Conservation (phyloP, 192 early-diverging fungal genomes). For the Kappamyces sp. region DNA sequence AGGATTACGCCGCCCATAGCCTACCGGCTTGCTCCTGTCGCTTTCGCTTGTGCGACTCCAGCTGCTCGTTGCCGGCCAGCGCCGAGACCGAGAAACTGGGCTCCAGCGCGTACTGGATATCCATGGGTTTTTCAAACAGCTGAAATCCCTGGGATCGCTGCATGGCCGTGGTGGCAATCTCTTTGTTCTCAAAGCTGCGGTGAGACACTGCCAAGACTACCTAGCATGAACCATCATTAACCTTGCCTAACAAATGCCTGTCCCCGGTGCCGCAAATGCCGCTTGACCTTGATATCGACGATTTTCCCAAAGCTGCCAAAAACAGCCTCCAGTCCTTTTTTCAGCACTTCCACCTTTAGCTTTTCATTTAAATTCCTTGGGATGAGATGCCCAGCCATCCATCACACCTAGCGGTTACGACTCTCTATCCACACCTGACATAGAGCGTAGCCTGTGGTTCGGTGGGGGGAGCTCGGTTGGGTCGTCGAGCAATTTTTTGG, state of each 20-base stretch:
- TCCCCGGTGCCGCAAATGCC: conserved; percentile 78
- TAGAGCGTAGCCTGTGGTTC: conserved; percentile 11
- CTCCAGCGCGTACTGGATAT: conserved; percentile 47
- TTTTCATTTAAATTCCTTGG: conserved; percentile 11
- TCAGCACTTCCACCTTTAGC: conserved; percentile 46
- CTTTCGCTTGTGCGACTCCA: conserved; percentile 56
- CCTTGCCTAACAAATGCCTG: conserved; percentile 74
- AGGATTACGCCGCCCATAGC: not conserved
- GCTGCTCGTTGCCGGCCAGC: conserved; percentile 48
- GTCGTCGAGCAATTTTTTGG: not conserved
- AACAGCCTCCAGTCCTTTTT: conserved; percentile 64
- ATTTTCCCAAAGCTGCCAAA: conserved; percentile 83
- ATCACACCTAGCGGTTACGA: no score
- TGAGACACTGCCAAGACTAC: no score
- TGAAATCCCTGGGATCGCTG: conserved; percentile 78
- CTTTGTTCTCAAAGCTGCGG: conserved; percentile 59
- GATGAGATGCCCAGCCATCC: no score
- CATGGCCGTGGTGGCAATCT: conserved; percentile 69
- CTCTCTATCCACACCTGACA: not conserved
- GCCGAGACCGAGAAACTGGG: conserved; percentile 53
- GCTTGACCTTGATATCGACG: conserved; percentile 71
- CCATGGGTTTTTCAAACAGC: conserved; percentile 78
- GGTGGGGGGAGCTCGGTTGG: conserved; percentile 7
- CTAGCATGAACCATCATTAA: no score
- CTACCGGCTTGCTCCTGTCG: conserved; percentile 58